These are phyloP conservation scores for Penicillium pulvis DNA, from an alignment of 495 filamentous ascomycete species.

Conservation along the genomic window DNA sequence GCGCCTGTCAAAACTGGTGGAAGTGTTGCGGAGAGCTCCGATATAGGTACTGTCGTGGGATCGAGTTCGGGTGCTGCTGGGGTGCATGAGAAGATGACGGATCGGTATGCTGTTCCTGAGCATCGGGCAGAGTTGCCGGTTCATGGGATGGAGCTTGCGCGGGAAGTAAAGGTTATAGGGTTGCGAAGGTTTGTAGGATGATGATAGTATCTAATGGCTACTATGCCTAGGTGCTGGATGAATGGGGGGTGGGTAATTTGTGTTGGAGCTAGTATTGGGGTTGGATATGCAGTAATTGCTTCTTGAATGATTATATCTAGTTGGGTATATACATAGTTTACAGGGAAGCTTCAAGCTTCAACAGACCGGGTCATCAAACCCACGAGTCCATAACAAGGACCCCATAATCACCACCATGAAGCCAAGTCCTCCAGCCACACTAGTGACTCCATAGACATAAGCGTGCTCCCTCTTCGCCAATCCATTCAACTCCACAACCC, in stretches of 20 bases:
- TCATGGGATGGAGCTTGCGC: slow-evolving; percentile 10
- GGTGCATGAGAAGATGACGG: slow-evolving; percentile 32
- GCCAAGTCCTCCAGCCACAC: slow-evolving; percentile 63
- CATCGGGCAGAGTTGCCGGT: slow-evolving; percentile 26
- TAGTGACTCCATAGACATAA: slow-evolving; percentile 73
- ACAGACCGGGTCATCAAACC: slow-evolving; percentile 58
- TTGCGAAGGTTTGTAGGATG: not conserved
- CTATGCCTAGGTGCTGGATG: not conserved
- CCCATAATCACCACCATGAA: slow-evolving; percentile 78
- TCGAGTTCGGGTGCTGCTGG: not conserved
- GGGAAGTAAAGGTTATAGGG: not conserved
- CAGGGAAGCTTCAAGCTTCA: not conserved
- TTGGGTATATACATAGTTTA: not conserved
- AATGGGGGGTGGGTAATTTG: not conserved
- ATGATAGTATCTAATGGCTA: not conserved
- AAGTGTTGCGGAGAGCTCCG: not conserved
- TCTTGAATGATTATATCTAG: not conserved
- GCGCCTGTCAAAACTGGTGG: slow-evolving; percentile 14
- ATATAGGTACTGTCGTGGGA: not conserved
- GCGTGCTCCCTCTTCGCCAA: slow-evolving; percentile 62
- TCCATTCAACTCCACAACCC: slow-evolving; percentile 77
- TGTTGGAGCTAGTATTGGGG: not conserved
- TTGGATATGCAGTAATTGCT: not conserved
- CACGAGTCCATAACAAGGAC: slow-evolving; percentile 73
- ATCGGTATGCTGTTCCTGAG: slow-evolving; percentile 17